Evolutionary conservation across 371 early-diverging fungal species (phyloP).

Genomic region (Circinella umbellata): DNA sequence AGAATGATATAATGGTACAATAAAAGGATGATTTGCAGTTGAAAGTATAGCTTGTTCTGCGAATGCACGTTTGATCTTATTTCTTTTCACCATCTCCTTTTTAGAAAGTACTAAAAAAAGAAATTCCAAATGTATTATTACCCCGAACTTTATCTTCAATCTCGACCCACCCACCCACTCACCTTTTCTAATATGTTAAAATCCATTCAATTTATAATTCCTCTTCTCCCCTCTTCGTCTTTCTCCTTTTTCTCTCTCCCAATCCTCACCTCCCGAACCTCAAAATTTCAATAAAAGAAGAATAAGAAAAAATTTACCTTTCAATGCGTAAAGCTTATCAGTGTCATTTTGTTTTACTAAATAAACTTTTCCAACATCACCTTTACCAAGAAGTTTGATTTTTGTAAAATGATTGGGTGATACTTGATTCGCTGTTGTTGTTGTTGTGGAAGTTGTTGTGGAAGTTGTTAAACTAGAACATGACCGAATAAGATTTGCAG

Average conservation of each 20-base stretch:
- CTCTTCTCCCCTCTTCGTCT: too few relatives aligned
- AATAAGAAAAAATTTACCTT: slow-evolving; percentile 45
- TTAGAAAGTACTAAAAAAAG: slow-evolving; percentile 76
- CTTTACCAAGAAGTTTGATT: slow-evolving; percentile 83
- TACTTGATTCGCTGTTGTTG: slow-evolving; percentile 54
- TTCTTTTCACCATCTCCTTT: slow-evolving; percentile 93
- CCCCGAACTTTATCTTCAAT: neutral
- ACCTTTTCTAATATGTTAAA: too few relatives aligned
- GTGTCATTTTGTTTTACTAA: slow-evolving; percentile 81
- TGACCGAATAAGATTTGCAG: neutral
- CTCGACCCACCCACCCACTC: too few relatives aligned
- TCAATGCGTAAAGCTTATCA: slow-evolving; percentile 85
- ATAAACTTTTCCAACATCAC: slow-evolving; percentile 92
- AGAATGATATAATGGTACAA: slow-evolving; percentile 95
- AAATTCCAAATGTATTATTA: neutral
- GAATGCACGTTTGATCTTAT: slow-evolving; percentile 93
- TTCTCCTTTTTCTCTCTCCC: too few relatives aligned
- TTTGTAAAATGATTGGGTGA: slow-evolving; percentile 77
- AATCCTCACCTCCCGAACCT: too few relatives aligned
- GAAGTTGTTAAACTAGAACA: slow-evolving; percentile 15
- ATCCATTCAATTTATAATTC: too few relatives aligned
- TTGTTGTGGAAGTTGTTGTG: neutral
- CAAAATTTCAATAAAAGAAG: neutral
- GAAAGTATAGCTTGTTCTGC: slow-evolving; percentile 96
- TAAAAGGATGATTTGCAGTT: slow-evolving; percentile 94